Conservation (phyloP, 78 protist species). For the Protostelium mycophagum region DNA sequence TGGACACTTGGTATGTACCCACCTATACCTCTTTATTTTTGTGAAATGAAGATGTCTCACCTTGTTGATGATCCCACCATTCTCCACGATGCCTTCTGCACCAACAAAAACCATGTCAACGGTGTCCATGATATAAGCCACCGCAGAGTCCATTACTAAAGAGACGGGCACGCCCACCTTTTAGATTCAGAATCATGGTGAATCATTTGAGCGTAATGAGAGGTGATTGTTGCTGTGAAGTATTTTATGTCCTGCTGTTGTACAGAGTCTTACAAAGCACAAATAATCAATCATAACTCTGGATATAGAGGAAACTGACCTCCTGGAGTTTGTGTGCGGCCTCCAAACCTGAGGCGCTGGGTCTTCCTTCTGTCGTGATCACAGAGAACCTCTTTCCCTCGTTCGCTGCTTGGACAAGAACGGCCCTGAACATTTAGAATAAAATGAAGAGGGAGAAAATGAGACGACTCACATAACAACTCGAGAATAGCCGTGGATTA, state of each 20-base stretch:
- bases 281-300: no score
- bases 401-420: slow-evolving; percentile 45
- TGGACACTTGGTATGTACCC: slow-evolving; percentile 85
- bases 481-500: slow-evolving; percentile 77
- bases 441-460: neutral
- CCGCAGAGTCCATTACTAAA: slow-evolving; percentile 88
- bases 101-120: slow-evolving; percentile 92
- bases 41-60: slow-evolving; percentile 10
- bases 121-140: slow-evolving; percentile 64
- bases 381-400: slow-evolving; percentile 62
- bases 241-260: no score
- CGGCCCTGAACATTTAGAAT: neutral
- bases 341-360: neutral
- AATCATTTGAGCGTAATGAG: no score
- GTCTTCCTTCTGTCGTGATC: slow-evolving; percentile 72
- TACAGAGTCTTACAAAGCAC: no score
- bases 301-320: neutral
- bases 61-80: slow-evolving; percentile 96
- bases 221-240: no score
- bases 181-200: slow-evolving; percentile 37
- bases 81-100: slow-evolving; percentile 97
- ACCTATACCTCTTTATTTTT: slow-evolving; percentile 4
- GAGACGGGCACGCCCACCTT: slow-evolving; percentile 72
- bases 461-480: slow-evolving; percentile 38
- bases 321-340: neutral